Conservation (phyloP, 805 yeast species). For the Metschnikowia aberdeeniae region DNA sequence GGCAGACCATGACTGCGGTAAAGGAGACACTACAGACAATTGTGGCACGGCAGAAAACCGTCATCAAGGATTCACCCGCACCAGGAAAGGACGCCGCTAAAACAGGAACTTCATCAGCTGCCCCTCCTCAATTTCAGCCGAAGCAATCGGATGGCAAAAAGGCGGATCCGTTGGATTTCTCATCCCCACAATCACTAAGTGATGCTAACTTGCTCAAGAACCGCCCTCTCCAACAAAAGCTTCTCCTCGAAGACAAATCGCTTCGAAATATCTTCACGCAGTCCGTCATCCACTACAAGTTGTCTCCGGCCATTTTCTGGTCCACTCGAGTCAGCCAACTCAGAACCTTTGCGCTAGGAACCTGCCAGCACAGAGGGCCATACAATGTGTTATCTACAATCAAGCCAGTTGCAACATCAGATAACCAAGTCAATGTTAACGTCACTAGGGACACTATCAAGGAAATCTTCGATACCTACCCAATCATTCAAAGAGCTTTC, state of each 20-base stretch:
- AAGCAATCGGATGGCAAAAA: neutral
- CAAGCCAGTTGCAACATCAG: conserved; percentile 88
- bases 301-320: conserved; percentile 87
- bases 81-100: conserved; percentile 5
- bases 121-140: conserved; percentile 14
- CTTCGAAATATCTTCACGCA: conserved; percentile 78
- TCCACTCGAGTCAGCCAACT: conserved; percentile 70
- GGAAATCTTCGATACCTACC: conserved; percentile 88
- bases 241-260: conserved; percentile 63
- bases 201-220: conserved; percentile 59
- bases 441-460: conserved; percentile 87
- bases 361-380: conserved; percentile 84
- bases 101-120: conserved; percentile 17
- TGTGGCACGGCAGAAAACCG: conserved; percentile 60
- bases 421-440: conserved; percentile 88
- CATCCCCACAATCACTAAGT: conserved; percentile 26
- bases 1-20: conserved; percentile 72
- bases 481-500: conserved; percentile 84
- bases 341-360: conserved; percentile 80
- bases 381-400: conserved; percentile 92
- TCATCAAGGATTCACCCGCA: conserved; percentile 34
- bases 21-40: conserved; percentile 65
- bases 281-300: conserved; percentile 73
- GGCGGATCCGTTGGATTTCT: conserved; percentile 19
- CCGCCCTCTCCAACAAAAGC: conserved; percentile 70